Base-by-base conservation (phyloP, 2,329 filamentous ascomycete genomes). In the Fusarium xyrophilum region DNA sequence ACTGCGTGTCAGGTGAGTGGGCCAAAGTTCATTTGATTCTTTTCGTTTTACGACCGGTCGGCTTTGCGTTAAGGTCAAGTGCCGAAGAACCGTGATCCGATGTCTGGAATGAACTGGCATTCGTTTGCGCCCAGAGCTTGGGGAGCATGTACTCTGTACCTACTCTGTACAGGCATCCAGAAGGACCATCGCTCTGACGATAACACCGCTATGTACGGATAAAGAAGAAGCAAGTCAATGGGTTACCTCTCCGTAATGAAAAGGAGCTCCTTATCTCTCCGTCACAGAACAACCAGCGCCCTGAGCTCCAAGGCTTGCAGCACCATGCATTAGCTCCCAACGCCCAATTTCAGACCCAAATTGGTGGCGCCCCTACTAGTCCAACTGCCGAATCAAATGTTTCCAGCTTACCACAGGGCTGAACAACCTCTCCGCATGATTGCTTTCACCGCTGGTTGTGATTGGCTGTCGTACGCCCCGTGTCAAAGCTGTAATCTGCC, bases 341-440 rank as follows among this genome's bases (percentile, higher is more conserved):
- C 25, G 25, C 36, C 23, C 48, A 63, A 70, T 67, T 54, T 61
- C 67, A 42, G 21, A n/a, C 28, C 33, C 40, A 73, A 73, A 69
- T 73, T 72, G 56, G 71, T 73, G 71, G 71, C 71, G 69, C 67
- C 59, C 56, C 65, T 58, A 63, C 65, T 67, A 43, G 14, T 32
- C 23, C n/a, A 55, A 60, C 14, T 46, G n/a, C 59, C 71, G 53
- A 73, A 73, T 73, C 68, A 73, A 21, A 65, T 38, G 15, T 38
- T 40, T 44, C 35, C 47, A 36, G 44, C 30, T 25, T 47, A 46
- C 56, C 65, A 64, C 71, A 73, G 71, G 71, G 71, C 71, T 73
- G 71, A 73, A 60, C 35, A 47, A 32, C 35, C 44, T 28, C 46
- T 63, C 57, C 55, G 25, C 55, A 52, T 35, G 58, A 47, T 43